Percentiles rank a stretch among this genome's conserved stretches.
These are phyloP conservation scores for Xanthoceras sorbifolium DNA, from an alignment of 345 rosid species.

Conservation along the genomic window DNA sequence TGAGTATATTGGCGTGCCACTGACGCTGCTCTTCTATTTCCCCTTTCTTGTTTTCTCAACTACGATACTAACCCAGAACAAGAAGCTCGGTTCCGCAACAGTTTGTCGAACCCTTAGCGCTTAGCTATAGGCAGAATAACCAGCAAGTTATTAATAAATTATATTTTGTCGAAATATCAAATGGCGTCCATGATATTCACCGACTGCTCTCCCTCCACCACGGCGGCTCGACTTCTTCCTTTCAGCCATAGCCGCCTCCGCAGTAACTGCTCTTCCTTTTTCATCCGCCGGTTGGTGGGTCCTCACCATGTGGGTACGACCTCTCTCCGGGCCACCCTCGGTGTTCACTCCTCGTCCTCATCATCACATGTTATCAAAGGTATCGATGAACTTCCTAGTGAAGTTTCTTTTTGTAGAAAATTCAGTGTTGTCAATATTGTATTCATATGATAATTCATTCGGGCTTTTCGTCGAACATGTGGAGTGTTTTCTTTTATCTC, in stretches of 20 bases:
- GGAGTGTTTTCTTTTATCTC: not conserved
- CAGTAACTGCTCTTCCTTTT: constrained; percentile 5
- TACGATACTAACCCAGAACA: too few relatives aligned
- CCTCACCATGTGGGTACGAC: constrained; percentile 28
- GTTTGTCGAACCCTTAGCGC: too few relatives aligned
- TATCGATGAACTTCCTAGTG: constrained; percentile 10
- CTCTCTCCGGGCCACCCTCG: constrained; percentile 22
- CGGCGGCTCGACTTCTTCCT: constrained; percentile 41
- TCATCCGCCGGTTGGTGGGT: constrained; percentile 29
- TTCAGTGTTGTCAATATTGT: not conserved
- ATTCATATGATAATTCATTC: not conserved
- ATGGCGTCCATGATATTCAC: constrained; percentile 49
- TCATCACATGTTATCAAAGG: constrained; percentile 30
- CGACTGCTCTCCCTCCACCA: constrained; percentile 47
- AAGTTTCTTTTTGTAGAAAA: not conserved
- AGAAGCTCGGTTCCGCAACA: too few relatives aligned
- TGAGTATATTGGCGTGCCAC: too few relatives aligned
- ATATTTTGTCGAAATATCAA: not conserved
- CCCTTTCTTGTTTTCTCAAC: too few relatives aligned
- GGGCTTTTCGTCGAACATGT: constrained; percentile 23
- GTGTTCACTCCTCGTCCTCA: constrained; percentile 30
- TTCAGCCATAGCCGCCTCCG: constrained; percentile 27
- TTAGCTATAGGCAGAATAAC: constrained; percentile 27
- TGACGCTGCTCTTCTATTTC: too few relatives aligned
- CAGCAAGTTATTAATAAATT: constrained; percentile 7